Evolutionary conservation across 2,329 filamentous ascomycete species (phyloP), one percentile per base, ranked within the genome.

Genomic region (Whalleya microplaca): DNA sequence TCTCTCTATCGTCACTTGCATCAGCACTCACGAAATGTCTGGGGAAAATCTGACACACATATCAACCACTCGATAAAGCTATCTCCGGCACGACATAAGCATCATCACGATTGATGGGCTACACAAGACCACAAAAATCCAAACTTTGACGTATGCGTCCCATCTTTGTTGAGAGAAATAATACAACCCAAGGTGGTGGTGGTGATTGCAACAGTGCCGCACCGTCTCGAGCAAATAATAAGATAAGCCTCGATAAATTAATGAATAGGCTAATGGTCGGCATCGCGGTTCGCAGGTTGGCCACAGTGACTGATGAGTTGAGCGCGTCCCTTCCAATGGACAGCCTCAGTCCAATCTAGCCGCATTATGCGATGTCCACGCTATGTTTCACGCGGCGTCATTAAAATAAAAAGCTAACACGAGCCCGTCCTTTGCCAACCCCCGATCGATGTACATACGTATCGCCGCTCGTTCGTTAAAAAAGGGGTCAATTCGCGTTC

Each of bases 21-120:
- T 40, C 18, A 50, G 21, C 29, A 45, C 9, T 21, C 21, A 41
- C 48, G 27, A 46, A 43, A 23, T 46, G 27, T 51, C 45, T 57
- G 53, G 56, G 51, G 51, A 59, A 16, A 53, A 57, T n/a, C 56
- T 59, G 56, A 62, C 59, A 57, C 53, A 54, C 59, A 19, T n/a
- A 48, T 51, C 55, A 41, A n/a, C n/a, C n/a, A n/a, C n/a, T n/a
- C n/a, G n/a, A n/a, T n/a, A n/a, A n/a, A n/a, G n/a, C n/a, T n/a
- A n/a, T n/a, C n/a, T n/a, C n/a, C n/a, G n/a, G n/a, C n/a, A n/a
- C 23, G 9, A 27, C 9, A 9, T 27, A 27, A 27, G 23, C 23
- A 27, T 27, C 23, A 4, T 27, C 23, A 4, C 9, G 23, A 27
- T 27, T 27, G 23, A 27, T 27, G 14, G 14, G 32, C 32, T 37